Evolutionary conservation across 768 basidiomycete species (phyloP).

Genomic region (Mycena rebaudengoi): DNA sequence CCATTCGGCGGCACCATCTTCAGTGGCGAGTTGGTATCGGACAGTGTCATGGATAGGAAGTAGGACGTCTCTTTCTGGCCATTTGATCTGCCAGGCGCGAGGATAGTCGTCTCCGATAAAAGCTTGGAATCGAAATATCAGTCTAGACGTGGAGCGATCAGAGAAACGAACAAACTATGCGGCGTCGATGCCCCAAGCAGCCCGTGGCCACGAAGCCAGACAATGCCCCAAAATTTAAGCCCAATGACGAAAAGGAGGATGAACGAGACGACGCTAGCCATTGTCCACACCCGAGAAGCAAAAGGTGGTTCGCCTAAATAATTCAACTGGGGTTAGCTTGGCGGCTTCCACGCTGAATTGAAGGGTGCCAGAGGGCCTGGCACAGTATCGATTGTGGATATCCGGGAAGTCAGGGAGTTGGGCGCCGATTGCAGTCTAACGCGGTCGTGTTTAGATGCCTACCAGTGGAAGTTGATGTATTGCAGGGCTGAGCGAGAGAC

Average conservation of each 20-base stretch:
- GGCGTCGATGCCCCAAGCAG: not conserved
- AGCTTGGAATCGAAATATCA: not conserved
- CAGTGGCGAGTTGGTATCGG: constrained; percentile 18
- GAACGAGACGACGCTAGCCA: not conserved
- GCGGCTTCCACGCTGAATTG: too few species aligned
- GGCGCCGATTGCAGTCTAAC: too few species aligned
- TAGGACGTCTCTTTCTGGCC: constrained; percentile 12
- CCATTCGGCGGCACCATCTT: constrained; percentile 22
- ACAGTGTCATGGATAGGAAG: constrained; percentile 20
- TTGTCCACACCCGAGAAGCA: not conserved
- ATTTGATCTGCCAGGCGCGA: constrained; percentile 11
- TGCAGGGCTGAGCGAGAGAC: too few species aligned
- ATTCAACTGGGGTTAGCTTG: too few species aligned
- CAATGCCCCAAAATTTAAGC: constrained; percentile 3
- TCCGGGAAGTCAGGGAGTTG: too few species aligned
- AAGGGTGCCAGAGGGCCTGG: too few species aligned
- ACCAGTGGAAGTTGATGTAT: too few species aligned
- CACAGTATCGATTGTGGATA: too few species aligned
- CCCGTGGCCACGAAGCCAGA: constrained; percentile 3
- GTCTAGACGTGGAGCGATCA: not conserved
- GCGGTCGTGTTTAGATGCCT: too few species aligned
- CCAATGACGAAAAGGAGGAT: not conserved
- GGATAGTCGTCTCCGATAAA: constrained; percentile 21
- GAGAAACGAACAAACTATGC: not conserved
- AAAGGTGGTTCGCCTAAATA: not conserved